These are phyloP conservation scores for Nigrospora osmanthi DNA, from an alignment of 2,329 filamentous ascomycete species.

Conservation along the genomic window DNA sequence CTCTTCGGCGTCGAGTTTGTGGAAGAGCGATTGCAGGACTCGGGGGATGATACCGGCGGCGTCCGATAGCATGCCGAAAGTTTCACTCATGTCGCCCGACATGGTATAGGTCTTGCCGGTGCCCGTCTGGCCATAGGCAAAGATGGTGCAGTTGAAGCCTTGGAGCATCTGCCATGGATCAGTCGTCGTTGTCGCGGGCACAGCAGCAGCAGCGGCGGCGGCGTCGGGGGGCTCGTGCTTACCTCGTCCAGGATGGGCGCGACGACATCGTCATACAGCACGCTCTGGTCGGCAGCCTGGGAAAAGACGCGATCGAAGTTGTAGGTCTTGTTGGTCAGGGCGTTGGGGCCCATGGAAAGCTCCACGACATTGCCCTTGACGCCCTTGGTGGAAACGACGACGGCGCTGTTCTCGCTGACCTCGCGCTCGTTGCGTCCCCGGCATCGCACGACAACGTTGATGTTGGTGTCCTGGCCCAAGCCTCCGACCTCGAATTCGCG, in stretches of 20 bases:
- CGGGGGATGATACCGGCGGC: conserved; percentile 92
- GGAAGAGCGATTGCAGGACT: conserved; percentile 79
- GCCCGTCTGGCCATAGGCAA: conserved; percentile 95
- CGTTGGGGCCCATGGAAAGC: conserved; percentile 85
- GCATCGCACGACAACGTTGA: conserved; percentile 94
- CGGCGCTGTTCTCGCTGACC: conserved; percentile 87
- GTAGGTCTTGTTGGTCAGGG: conserved; percentile 92
- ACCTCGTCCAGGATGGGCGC: conserved; percentile 90
- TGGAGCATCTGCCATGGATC: conserved; percentile 62
- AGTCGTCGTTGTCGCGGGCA: neutral
- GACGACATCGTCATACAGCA: conserved; percentile 94
- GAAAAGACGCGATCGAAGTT: conserved; percentile 97
- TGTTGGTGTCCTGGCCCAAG: conserved; percentile 80
- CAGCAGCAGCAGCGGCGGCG: neutral
- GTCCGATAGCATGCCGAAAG: conserved; percentile 77
- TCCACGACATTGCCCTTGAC: conserved; percentile 78
- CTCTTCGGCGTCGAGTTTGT: conserved; percentile 70
- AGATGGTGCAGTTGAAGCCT: conserved; percentile 97
- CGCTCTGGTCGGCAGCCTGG: conserved; percentile 83
- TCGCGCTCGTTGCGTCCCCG: conserved; percentile 89
- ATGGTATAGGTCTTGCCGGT: conserved; percentile 99
- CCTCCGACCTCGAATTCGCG: conserved; percentile 68
- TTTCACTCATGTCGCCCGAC: conserved; percentile 94
- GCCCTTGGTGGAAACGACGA: conserved; percentile 84
- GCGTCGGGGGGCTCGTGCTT: conserved; percentile 15